These are phyloP conservation scores for Saccharomyces hybrid DNA, from an alignment of 1,139 yeast species.

Conservation along the genomic window DNA sequence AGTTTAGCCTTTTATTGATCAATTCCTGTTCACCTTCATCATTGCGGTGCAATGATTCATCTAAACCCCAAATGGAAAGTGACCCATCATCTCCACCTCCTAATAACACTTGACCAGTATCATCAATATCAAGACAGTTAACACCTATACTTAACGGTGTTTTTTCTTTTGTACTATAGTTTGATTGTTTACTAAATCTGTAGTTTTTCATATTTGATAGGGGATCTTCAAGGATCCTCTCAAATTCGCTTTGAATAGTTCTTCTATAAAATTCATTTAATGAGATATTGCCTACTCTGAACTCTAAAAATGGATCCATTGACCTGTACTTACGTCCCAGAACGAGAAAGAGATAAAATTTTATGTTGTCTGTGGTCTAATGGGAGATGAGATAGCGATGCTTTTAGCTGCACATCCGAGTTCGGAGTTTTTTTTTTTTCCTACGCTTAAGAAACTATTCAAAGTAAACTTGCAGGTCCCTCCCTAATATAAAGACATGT, in stretches of 20 bases:
- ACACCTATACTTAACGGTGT: constrained; percentile 24
- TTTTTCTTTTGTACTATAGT: background rate
- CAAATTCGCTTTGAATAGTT: background rate
- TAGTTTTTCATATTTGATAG: background rate
- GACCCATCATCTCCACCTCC: constrained; percentile 78
- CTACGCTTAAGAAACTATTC: background rate
- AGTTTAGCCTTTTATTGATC: constrained; percentile 5
- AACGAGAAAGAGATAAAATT: too few relatives aligned
- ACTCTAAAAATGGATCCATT: background rate
- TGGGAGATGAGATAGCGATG: background rate
- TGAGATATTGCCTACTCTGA: background rate
- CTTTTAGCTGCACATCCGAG: background rate
- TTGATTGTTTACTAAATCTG: background rate
- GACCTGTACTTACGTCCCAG: background rate
- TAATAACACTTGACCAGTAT: constrained; percentile 43
- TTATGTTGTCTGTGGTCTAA: background rate
- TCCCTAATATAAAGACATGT: background rate
- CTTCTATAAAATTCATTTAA: background rate
- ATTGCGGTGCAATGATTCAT: constrained; percentile 20
- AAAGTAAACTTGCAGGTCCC: background rate
- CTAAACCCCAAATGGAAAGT: constrained; percentile 54
- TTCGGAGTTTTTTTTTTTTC: background rate
- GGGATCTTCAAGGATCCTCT: background rate
- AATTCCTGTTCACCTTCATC: constrained; percentile 11
- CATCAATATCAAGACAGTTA: constrained; percentile 61